phyloP scores from a whole-genome alignment of 768 basidiomycete species.

The Lentinula guzmanii region DNA sequence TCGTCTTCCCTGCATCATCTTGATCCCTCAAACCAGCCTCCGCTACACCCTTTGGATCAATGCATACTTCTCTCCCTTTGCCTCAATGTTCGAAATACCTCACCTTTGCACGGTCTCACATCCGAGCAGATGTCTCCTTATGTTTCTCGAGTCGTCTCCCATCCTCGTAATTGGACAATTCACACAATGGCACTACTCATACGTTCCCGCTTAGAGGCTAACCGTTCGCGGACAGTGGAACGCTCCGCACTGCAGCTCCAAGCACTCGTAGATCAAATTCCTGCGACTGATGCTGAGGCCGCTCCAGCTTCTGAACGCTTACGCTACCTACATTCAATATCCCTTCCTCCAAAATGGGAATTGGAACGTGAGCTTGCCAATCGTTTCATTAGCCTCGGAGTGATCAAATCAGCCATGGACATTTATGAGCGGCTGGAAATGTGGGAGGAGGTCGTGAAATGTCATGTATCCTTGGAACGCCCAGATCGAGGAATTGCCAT shows the following conservation, averaged over 20 bases:
- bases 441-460: slow-evolving; percentile 96
- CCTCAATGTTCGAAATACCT: slow-evolving; percentile 84
- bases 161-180: slow-evolving; percentile 92
- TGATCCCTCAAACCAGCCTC: slow-evolving; percentile 78
- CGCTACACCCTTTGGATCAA: slow-evolving; percentile 91
- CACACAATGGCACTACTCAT: slow-evolving; percentile 96
- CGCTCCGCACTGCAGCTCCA: slow-evolving; percentile 89
- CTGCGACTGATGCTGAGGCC: slow-evolving; percentile 62
- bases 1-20: slow-evolving; percentile 57
- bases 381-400: slow-evolving; percentile 80
- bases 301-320: slow-evolving; percentile 61
- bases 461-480: slow-evolving; percentile 77
- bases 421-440: slow-evolving; percentile 94
- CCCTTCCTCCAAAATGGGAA: slow-evolving; percentile 88
- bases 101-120: slow-evolving; percentile 86
- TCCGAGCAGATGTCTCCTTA: slow-evolving; percentile 91
- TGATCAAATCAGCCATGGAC: slow-evolving; percentile 83
- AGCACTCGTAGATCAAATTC: slow-evolving; percentile 96
- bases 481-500: slow-evolving; percentile 73
- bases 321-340: slow-evolving; percentile 72
- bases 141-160: slow-evolving; percentile 80
- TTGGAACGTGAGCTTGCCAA: slow-evolving; percentile 86
- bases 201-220: slow-evolving; percentile 85
- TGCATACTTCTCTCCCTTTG: slow-evolving; percentile 87
- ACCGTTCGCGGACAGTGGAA: slow-evolving; percentile 88